Conservation (phyloP, 768 basidiomycete species). For the Sarcodon sp. region DNA sequence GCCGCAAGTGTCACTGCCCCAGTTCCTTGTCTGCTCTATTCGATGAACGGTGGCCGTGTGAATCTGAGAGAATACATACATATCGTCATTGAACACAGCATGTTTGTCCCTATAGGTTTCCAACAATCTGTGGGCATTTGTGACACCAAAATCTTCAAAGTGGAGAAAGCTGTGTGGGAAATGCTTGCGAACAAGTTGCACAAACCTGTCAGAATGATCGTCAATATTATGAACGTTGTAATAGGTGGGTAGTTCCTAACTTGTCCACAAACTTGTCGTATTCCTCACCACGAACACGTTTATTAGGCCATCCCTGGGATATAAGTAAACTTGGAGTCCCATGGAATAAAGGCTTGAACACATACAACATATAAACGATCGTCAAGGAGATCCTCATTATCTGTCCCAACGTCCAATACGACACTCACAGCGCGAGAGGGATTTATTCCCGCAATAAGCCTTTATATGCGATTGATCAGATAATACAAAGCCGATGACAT, state of each 20-base stretch:
- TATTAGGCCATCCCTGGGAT: conserved; percentile 56
- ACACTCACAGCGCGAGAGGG: conserved; percentile 46
- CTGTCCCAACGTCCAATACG: conserved; percentile 65
- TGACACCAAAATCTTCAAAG: conserved; percentile 79
- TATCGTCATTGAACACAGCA: conserved; percentile 77
- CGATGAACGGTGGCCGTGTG: background rate
- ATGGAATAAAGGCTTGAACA: conserved; percentile 2
- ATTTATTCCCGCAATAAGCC: conserved; percentile 54
- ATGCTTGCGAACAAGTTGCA: conserved; percentile 65
- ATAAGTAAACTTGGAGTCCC: background rate
- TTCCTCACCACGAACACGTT: conserved; percentile 54
- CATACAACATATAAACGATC: conserved; percentile 58
- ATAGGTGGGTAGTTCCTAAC: conserved; percentile 19
- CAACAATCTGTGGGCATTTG: conserved; percentile 60
- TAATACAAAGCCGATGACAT: background rate
- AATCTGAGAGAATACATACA: conserved; percentile 26
- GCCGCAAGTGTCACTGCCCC: conserved; percentile 65
- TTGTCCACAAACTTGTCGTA: conserved; percentile 75
- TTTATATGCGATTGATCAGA: conserved; percentile 11
- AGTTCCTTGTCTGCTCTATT: conserved; percentile 46
- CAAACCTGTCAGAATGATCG: conserved; percentile 34
- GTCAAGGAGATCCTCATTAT: conserved; percentile 49
- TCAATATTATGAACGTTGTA: background rate
- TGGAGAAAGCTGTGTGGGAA: conserved; percentile 57
- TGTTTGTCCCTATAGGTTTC: conserved; percentile 50